Percentiles rank a stretch among this genome's conserved stretches.
Evolutionary conservation across 2,329 filamentous ascomycete species (phyloP).

Genomic region (Trichoderma sp.): DNA sequence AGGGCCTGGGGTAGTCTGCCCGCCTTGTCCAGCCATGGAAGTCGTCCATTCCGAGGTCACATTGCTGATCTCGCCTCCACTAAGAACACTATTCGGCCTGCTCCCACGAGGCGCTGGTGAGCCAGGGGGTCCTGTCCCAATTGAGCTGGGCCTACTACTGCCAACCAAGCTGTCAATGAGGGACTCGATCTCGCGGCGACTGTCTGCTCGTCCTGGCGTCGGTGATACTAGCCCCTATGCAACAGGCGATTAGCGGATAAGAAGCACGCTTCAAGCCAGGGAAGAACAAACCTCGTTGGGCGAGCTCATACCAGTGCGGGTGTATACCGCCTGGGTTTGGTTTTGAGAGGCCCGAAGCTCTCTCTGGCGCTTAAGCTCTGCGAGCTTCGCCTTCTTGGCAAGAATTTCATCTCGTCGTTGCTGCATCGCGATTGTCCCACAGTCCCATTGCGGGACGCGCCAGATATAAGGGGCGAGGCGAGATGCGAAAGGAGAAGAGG

Average conservation of each 20-base stretch:
- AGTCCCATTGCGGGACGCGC: constrained; percentile 53
- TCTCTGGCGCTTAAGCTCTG: constrained; percentile 90
- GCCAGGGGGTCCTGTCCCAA: constrained; percentile 63
- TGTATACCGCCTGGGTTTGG: constrained; percentile 68
- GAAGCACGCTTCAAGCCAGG: constrained; percentile 28
- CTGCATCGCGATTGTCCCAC: constrained; percentile 59
- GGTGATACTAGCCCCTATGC: constrained; percentile 61
- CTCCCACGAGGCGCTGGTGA: constrained; percentile 72
- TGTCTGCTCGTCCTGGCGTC: constrained; percentile 69
- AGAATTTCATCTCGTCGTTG: constrained; percentile 94
- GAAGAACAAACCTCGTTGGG: constrained; percentile 67
- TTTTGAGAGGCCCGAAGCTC: constrained; percentile 66
- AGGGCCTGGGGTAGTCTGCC: constrained; percentile 37
- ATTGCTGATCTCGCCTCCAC: constrained; percentile 78
- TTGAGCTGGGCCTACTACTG: constrained; percentile 73
- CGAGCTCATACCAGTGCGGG: constrained; percentile 69
- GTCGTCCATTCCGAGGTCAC: constrained; percentile 66
- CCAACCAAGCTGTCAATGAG: constrained; percentile 84
- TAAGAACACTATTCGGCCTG: constrained; percentile 86
- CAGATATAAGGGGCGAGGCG: constrained; percentile 9
- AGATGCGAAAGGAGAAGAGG: constrained; percentile 12
- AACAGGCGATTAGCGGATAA: constrained; percentile 17
- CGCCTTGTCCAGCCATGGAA: constrained; percentile 47
- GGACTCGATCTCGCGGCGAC: constrained; percentile 77
- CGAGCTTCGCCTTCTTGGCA: constrained; percentile 95